A percentile compares a stretch with the other conserved stretches of the same genome.
These are phyloP conservation scores for Pachyrhizus erosus DNA, from an alignment of 306 rosid genomes.

Conservation along the genomic window DNA sequence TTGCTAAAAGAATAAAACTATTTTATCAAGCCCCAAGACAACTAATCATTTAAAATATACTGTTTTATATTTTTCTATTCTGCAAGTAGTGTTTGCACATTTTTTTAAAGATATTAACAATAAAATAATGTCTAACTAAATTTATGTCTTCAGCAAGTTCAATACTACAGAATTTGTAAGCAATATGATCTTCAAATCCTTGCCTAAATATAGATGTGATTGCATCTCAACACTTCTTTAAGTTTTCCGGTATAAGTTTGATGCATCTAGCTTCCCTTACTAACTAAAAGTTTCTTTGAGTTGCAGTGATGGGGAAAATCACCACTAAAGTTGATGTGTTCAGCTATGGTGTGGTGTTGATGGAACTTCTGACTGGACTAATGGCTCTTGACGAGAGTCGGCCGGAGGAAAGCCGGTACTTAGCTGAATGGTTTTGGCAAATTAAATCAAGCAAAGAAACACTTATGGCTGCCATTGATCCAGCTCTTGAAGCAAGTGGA, in stretches of 20 bases:
- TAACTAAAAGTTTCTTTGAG: conserved; percentile 26
- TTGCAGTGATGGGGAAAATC: conserved; percentile 87
- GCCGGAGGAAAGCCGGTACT: conserved; percentile 79
- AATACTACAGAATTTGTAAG: not conserved
- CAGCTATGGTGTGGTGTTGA: conserved; percentile 83
- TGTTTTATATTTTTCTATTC: not conserved
- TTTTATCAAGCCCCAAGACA: not conserved
- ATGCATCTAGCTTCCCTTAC: conserved; percentile 7
- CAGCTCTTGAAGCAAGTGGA: conserved; percentile 55
- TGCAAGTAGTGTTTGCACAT: conserved; percentile 6
- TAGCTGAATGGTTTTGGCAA: conserved; percentile 81
- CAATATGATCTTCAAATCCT: not conserved
- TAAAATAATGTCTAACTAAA: not conserved
- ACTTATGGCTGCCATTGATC: conserved; percentile 69
- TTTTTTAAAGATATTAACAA: not conserved
- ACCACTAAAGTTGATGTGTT: conserved; percentile 81
- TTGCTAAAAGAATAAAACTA: conserved; percentile 13
- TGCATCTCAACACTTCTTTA: not conserved
- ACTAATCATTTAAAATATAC: not conserved
- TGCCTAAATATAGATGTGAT: not conserved
- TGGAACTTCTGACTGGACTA: conserved; percentile 81
- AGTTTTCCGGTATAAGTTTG: not conserved
- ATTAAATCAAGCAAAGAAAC: conserved; percentile 67
- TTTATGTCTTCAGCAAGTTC: not conserved
- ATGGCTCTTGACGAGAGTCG: conserved; percentile 81